Conservation (phyloP, 768 basidiomycete species). For the Termitomyces sp. region DNA sequence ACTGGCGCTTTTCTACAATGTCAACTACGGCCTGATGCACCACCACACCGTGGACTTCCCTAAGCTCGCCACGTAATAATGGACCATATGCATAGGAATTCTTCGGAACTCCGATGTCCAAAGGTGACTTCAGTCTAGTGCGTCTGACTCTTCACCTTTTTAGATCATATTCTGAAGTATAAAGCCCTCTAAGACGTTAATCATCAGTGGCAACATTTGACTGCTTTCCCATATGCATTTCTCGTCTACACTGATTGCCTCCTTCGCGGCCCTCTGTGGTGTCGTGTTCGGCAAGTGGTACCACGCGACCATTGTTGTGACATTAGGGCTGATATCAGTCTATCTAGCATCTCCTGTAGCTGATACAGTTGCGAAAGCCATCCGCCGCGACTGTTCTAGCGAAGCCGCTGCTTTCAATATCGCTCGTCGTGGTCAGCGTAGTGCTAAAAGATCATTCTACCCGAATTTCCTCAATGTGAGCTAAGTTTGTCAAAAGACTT, state of each 20-base stretch:
- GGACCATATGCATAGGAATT: background rate
- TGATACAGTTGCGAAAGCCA: constrained; percentile 1
- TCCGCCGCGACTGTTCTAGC: constrained; percentile 10
- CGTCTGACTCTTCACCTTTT: background rate
- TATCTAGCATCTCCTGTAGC: background rate
- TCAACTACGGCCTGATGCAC: background rate
- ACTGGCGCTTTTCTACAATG: background rate
- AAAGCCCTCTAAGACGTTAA: background rate
- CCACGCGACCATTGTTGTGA: background rate
- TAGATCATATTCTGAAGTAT: background rate
- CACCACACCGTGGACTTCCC: background rate
- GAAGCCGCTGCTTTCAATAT: constrained; percentile 13
- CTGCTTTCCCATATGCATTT: background rate
- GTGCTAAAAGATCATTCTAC: constrained; percentile 11
- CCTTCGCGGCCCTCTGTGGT: background rate
- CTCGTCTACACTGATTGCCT: background rate
- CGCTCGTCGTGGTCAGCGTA: constrained; percentile 11
- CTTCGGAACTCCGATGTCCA: background rate
- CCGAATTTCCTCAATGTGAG: constrained; percentile 12
- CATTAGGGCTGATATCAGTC: background rate
- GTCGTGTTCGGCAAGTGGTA: background rate
- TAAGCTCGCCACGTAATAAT: background rate
- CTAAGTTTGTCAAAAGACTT: background rate
- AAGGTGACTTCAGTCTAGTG: background rate
- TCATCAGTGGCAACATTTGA: background rate